These are phyloP conservation scores for Sporothrix pallida DNA, from an alignment of 2,329 filamentous ascomycete species.

Conservation along the genomic window DNA sequence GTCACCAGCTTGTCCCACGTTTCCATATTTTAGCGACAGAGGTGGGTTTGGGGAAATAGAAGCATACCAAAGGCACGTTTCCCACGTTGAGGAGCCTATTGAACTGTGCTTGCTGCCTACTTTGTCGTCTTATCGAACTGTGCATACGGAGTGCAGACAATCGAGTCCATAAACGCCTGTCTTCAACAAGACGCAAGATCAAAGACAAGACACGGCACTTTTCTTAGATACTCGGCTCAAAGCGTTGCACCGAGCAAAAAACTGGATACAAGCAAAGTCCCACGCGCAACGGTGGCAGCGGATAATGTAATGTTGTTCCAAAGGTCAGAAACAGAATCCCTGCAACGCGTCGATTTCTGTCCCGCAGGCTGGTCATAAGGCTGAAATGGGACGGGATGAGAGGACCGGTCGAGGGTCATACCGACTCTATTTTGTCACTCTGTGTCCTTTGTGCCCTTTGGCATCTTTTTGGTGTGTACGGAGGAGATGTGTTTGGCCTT, in stretches of 20 bases:
- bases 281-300: not conserved
- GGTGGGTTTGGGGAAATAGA: not conserved
- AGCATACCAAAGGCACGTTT: not conserved
- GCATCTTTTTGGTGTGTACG: not conserved
- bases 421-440: not conserved
- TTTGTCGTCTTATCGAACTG: not conserved
- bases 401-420: not conserved
- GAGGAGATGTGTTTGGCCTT: too few species aligned
- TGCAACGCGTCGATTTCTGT: constrained; percentile 8
- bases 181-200: not conserved
- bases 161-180: too few species aligned
- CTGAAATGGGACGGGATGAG: constrained; percentile 28
- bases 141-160: not conserved
- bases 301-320: not conserved
- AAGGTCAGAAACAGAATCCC: not conserved
- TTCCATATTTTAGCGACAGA: not conserved
- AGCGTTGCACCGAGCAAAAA: not conserved
- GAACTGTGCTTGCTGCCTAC: too few species aligned
- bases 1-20: constrained; percentile 19
- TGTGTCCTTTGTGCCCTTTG: not conserved
- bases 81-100: not conserved
- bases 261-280: not conserved
- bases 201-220: not conserved
- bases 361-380: constrained; percentile 24
- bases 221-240: too few species aligned